Percentiles rank a stretch among this genome's conserved stretches.
Conservation (phyloP, 352 stramenopile species). For the Globisporangium sylvaticum region DNA sequence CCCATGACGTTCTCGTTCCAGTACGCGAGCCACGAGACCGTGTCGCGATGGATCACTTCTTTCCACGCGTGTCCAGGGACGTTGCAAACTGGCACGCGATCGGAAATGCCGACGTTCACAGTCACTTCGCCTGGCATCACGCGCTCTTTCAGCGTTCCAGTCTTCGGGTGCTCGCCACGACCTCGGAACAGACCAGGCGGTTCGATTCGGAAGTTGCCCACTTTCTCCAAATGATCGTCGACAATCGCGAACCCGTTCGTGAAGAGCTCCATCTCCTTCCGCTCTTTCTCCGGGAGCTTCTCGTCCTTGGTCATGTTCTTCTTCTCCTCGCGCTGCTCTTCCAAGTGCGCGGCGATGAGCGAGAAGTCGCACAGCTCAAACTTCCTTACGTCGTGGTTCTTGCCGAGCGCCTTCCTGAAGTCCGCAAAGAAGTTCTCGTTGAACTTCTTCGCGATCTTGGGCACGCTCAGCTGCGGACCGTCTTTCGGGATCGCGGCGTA, state of each 20-base stretch:
- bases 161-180: conserved; percentile 98
- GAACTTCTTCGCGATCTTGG: conserved; percentile 97
- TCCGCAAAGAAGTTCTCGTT: conserved; percentile 99
- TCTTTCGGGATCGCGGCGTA: conserved; percentile 96
- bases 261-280: conserved; percentile 90
- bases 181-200: conserved; percentile 98
- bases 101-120: conserved; percentile 95
- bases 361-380: conserved; percentile 98
- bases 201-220: conserved; percentile 97
- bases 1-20: conserved; percentile 99
- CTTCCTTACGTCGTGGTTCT: conserved; percentile 91
- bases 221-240: conserved; percentile 98
- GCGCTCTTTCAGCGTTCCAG: conserved; percentile 97
- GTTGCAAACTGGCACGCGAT: conserved; percentile 88
- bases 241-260: conserved; percentile 96
- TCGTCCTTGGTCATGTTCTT: conserved; percentile 97
- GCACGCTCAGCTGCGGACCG: conserved; percentile 96
- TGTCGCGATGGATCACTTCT: conserved; percentile 93
- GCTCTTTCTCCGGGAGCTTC: conserved; percentile 85
- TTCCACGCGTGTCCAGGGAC: conserved; percentile 96
- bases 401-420: conserved; percentile 90
- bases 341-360: conserved; percentile 90
- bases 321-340: conserved; percentile 90
- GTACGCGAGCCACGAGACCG: conserved; percentile 90
- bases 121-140: conserved; percentile 96